Evolutionary conservation across 345 rosid genomes (phyloP).

Genomic region (Populus simonii): DNA sequence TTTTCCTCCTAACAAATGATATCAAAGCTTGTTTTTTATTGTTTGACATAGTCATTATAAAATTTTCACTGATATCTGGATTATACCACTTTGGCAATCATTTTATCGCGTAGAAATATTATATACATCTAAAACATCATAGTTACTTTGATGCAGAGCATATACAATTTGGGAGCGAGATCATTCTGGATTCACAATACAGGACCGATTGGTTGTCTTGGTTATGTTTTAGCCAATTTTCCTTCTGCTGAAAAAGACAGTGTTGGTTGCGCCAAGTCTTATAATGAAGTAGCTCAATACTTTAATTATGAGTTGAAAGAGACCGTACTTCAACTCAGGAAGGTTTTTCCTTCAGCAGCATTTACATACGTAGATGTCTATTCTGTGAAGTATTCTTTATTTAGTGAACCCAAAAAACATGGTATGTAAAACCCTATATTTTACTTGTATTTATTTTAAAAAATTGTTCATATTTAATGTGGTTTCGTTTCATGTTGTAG

Average conservation of each 20-base stretch:
- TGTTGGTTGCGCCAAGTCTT: slow-evolving; percentile 47
- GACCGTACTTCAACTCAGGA: slow-evolving; percentile 32
- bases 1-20: rapidly evolving
- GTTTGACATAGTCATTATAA: too few relatives aligned
- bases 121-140: neutral
- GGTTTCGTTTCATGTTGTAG: neutral
- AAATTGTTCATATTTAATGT: too few relatives aligned
- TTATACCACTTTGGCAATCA: too few relatives aligned
- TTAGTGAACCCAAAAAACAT: slow-evolving; percentile 32
- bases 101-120: too few relatives aligned
- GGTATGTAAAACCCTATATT: slow-evolving; percentile 27
- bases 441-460: neutral
- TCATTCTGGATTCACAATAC: slow-evolving; percentile 73
- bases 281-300: slow-evolving; percentile 46
- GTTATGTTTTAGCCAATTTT: slow-evolving; percentile 31
- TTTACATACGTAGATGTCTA: slow-evolving; percentile 52
- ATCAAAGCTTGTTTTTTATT: rapidly evolving
- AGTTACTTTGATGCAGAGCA: slow-evolving; percentile 28
- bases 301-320: slow-evolving; percentile 43
- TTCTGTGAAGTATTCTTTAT: slow-evolving; percentile 48
- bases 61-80: too few relatives aligned
- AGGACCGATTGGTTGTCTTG: slow-evolving; percentile 71
- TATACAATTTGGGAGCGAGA: slow-evolving; percentile 42
- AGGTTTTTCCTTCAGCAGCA: slow-evolving; percentile 32
- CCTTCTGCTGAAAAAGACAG: slow-evolving; percentile 31